phyloP scores from a whole-genome alignment of 495 filamentous ascomycete species.

The Xeromyces bisporus region DNA sequence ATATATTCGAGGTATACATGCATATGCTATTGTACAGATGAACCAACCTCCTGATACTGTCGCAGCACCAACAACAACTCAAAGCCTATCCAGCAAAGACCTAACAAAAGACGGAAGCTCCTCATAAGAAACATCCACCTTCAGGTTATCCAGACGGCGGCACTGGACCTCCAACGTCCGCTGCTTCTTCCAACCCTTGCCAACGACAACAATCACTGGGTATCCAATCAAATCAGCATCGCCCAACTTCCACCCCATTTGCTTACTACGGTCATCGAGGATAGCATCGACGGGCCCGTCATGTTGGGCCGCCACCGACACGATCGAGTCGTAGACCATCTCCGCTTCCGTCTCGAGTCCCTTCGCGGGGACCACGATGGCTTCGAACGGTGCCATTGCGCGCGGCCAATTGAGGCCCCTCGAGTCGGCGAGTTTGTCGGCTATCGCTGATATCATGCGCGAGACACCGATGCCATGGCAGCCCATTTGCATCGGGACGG shows the following conservation, averaged over 20 bases:
- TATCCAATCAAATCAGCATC: conserved; percentile 86
- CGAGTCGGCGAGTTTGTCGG: conserved; percentile 51
- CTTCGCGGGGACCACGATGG: conserved; percentile 44
- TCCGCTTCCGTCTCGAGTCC: conserved; percentile 32
- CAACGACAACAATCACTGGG: conserved; percentile 64
- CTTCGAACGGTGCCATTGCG: conserved; percentile 72
- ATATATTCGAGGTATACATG: too few relatives aligned
- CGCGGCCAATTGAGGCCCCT: conserved; percentile 80
- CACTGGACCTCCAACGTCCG: conserved; percentile 62
- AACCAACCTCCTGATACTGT: too few relatives aligned
- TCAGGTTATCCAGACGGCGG: conserved; percentile 33
- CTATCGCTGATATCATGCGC: conserved; percentile 73
- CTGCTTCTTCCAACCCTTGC: conserved; percentile 51
- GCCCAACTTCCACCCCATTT: conserved; percentile 64
- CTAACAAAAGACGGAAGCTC: conserved; percentile 21
- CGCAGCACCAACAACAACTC: too few relatives aligned
- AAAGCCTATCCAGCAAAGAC: conserved; percentile 26
- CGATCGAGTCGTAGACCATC: conserved; percentile 42
- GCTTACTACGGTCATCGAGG: conserved; percentile 58
- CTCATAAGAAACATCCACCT: conserved; percentile 29
- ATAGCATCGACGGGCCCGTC: conserved; percentile 40
- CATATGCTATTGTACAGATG: too few relatives aligned
- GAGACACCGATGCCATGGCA: conserved; percentile 94
- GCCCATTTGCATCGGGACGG: conserved; percentile 67
- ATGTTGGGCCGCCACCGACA: conserved; percentile 5